phyloP scores from a whole-genome alignment of 2,329 filamentous ascomycete species.

The Calonectria naviculata region DNA sequence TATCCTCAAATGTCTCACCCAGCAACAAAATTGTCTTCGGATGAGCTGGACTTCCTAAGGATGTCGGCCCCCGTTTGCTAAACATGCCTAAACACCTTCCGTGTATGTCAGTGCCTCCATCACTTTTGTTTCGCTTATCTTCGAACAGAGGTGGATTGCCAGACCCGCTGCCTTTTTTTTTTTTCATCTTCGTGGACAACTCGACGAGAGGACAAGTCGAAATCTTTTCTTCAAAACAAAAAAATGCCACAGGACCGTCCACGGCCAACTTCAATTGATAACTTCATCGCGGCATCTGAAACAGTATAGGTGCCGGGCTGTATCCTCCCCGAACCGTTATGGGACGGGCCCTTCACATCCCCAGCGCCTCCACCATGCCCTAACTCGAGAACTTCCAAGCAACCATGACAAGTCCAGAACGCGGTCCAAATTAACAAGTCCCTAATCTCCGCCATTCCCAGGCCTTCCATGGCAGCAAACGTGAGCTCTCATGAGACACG shows the following conservation, averaged over 20 bases:
- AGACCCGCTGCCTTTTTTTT: slow-evolving; percentile 34
- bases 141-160: slow-evolving; percentile 18
- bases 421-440: slow-evolving; percentile 35
- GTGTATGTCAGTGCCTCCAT: slow-evolving; percentile 21
- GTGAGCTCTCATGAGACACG: slow-evolving; percentile 42
- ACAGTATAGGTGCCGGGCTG: slow-evolving; percentile 35
- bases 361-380: slow-evolving; percentile 33
- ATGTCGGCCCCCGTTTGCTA: not conserved
- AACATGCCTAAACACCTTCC: slow-evolving; percentile 23
- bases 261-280: slow-evolving; percentile 43
- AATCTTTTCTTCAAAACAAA: slow-evolving; percentile 37
- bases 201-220: slow-evolving; percentile 32
- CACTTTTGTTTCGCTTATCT: slow-evolving; percentile 12
- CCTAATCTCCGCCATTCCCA: slow-evolving; percentile 35
- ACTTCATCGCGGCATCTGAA: slow-evolving; percentile 38
- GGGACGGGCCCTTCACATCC: slow-evolving; percentile 37
- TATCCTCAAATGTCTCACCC: not conserved
- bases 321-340: slow-evolving; percentile 32
- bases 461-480: slow-evolving; percentile 38
- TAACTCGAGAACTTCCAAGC: slow-evolving; percentile 30
- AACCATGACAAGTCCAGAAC: slow-evolving; percentile 38
- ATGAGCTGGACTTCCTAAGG: not conserved
- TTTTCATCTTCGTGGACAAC: slow-evolving; percentile 37
- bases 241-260: slow-evolving; percentile 40
- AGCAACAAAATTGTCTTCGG: not conserved